phyloP scores from a whole-genome alignment of 352 stramenopile species.

The Phytopythium chamaehyphon region DNA sequence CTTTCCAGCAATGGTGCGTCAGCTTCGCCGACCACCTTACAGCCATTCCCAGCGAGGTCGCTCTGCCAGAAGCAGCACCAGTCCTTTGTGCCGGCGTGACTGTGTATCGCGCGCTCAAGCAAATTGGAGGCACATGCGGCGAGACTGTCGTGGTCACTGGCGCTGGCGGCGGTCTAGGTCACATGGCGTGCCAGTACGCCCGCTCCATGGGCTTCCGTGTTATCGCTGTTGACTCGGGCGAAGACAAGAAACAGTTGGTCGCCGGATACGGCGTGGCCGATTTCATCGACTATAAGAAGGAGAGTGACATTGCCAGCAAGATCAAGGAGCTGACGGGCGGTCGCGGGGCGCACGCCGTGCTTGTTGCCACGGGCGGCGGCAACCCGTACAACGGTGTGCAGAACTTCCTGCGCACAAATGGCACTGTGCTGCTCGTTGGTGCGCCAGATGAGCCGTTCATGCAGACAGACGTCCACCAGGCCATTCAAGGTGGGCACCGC shows the following conservation, averaged over 20 bases:
- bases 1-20: slow-evolving; percentile 62
- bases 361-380: slow-evolving; percentile 63
- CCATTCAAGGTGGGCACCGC: slow-evolving; percentile 33
- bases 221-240: slow-evolving; percentile 64
- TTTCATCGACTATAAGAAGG: slow-evolving; percentile 71
- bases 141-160: slow-evolving; percentile 63
- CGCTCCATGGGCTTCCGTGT: slow-evolving; percentile 66
- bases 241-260: slow-evolving; percentile 60
- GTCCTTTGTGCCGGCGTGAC: slow-evolving; percentile 88
- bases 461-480: slow-evolving; percentile 23
- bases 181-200: slow-evolving; percentile 78
- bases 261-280: slow-evolving; percentile 57
- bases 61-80: slow-evolving; percentile 38
- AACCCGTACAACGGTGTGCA: slow-evolving; percentile 51
- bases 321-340: slow-evolving; percentile 38
- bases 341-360: slow-evolving; percentile 59
- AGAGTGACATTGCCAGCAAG: slow-evolving; percentile 32
- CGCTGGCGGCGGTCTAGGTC: slow-evolving; percentile 70
- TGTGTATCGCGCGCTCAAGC: slow-evolving; percentile 76
- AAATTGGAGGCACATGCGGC: slow-evolving; percentile 39
- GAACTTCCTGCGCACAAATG: slow-evolving; percentile 56
- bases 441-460: slow-evolving; percentile 51
- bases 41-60: slow-evolving; percentile 52
- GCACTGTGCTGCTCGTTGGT: slow-evolving; percentile 69
- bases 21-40: slow-evolving; percentile 77